phyloP scores from a whole-genome alignment of 192 early-diverging fungal genomes.

The Dissophora globulifera region DNA sequence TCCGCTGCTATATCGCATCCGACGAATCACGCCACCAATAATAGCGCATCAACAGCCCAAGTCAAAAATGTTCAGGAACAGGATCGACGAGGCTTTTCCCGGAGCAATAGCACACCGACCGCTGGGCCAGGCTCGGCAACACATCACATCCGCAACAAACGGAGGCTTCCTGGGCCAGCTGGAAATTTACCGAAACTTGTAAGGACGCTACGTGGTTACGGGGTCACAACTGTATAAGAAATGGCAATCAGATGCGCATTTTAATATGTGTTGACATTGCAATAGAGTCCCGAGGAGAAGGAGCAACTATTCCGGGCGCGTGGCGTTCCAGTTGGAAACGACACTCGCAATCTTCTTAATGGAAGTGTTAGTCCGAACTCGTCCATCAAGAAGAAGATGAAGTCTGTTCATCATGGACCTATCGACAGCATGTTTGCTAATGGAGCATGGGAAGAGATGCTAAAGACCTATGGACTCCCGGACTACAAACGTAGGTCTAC shows the following conservation, averaged over 20 bases:
- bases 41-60: background rate
- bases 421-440: conserved; percentile 37
- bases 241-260: no score
- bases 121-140: background rate
- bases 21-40: background rate
- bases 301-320: conserved; percentile 25
- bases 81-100: conserved; percentile 8
- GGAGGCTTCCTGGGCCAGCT: conserved; percentile 36
- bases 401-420: conserved; percentile 16
- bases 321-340: conserved; percentile 13
- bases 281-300: conserved; percentile 43
- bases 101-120: conserved; percentile 24
- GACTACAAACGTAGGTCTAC: conserved; percentile 38
- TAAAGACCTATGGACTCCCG: conserved; percentile 7
- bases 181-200: conserved; percentile 41
- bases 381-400: conserved; percentile 44
- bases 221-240: no score
- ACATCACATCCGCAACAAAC: background rate
- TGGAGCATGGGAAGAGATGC: conserved; percentile 38
- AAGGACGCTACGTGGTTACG: no score
- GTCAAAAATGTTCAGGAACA: conserved; percentile 4
- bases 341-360: background rate
- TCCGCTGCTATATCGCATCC: background rate
- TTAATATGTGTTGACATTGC: no score
- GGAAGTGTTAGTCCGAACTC: conserved; percentile 14